Evolutionary conservation across 441 rosid species (phyloP), one percentile per base, ranked within the genome.

Genomic region (Geranium incanum): DNA sequence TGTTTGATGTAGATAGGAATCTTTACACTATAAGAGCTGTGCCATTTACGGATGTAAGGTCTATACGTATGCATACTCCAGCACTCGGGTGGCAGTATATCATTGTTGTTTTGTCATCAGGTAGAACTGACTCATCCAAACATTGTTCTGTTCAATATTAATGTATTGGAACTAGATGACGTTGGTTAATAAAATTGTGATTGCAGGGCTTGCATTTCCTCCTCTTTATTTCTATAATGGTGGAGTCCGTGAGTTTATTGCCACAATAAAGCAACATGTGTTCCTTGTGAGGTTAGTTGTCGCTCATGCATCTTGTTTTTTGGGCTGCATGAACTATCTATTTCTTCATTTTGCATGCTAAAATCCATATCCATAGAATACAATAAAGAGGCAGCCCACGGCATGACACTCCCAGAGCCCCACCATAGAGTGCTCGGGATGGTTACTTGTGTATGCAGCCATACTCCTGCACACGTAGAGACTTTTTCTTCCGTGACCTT

Each of bases 21-120:
- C 92, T 95, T 36, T 93, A 95, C 79, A 91, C 99, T 18, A 93
- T 95, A 78, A 86, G 84, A 66, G 91, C 88, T 28, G 82, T 88
- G 77, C 91, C 96, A 3, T 87, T 93, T 76, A 69, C 88, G 0
- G 98, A 91, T 4, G 91, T 95, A 72, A 82, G 94, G 78, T 91
- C 95, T 36, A 89, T 95, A 71, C 85, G 90, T 38, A 82, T 97
- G 64, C 96, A 93, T 71, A 87, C 89, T 74, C 99, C 98, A 6
- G 80, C 98, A 73, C 71, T 95, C 16, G 99, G 97, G 70, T 95
- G 99, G 97, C 99, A 93, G 81, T 93, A 88, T 80, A 82, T 93
- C n/a, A 95, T 95, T 68, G 83, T 91, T 70, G 97, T 95, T 69
- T 74, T 91, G 79, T 86, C 98, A 67, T 86, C 99, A 81, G 99